These are phyloP conservation scores for Acanthamoeba healyi DNA, from an alignment of 208 protist genomes.

Conservation along the genomic window DNA sequence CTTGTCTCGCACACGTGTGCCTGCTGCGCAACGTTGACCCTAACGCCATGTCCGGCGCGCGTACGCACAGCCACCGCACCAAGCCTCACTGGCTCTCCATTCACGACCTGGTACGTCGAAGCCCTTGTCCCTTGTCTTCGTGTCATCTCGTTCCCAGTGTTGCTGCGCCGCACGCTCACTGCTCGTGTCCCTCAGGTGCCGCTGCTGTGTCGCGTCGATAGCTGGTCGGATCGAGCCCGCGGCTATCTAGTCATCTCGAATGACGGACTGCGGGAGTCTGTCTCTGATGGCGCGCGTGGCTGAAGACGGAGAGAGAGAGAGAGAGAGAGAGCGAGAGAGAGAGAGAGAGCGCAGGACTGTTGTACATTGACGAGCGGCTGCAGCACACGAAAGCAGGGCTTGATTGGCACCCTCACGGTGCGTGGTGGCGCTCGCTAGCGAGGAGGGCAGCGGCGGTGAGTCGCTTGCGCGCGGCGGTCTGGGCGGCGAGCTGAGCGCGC, in stretches of 20 bases:
- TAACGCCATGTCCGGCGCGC: not conserved
- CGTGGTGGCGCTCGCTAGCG: not conserved
- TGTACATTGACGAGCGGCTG: no score
- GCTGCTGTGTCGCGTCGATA: not conserved
- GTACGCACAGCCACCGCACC: not conserved
- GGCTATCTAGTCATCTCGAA: not conserved
- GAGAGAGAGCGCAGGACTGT: no score
- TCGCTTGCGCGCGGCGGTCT: not conserved
- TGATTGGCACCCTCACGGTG: not conserved
- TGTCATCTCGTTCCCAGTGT: no score
- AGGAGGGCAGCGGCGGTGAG: not conserved
- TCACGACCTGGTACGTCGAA: not conserved
- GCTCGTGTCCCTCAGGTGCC: not conserved
- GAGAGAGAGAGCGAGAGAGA: no score
- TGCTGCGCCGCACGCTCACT: no score
- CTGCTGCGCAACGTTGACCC: not conserved
- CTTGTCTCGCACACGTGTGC: not conserved
- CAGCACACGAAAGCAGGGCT: no score
- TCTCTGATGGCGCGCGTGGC: no score
- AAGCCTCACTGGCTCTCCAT: not conserved
- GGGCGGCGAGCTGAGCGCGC: slow-evolving; percentile 10
- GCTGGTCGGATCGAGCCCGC: not conserved
- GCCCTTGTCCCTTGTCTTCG: no score
- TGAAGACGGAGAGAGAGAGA: no score
- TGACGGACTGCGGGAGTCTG: no score